Conservation (phyloP, 441 rosid species). For the Pelargonium cotyledonis region DNA sequence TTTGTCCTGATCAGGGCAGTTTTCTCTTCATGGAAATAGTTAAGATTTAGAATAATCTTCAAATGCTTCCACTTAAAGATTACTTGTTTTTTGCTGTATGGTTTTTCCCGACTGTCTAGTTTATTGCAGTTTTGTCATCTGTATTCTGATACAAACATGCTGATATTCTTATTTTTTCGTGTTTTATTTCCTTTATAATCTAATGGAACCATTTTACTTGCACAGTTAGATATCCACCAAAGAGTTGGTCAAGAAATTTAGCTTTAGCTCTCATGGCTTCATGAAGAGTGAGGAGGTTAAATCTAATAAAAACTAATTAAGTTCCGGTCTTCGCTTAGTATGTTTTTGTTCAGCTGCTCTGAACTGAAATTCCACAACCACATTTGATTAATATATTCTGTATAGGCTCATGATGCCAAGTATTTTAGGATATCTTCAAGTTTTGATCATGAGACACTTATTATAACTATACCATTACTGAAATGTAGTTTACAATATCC, state of each 20-base stretch:
- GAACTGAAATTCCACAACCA: background rate
- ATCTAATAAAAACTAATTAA: background rate
- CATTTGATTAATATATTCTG: background rate
- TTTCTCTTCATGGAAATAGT: background rate
- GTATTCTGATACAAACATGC: background rate
- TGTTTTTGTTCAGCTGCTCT: background rate
- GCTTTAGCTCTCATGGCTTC: background rate
- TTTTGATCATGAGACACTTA: background rate
- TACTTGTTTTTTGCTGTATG: too few relatives aligned
- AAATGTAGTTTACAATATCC: background rate
- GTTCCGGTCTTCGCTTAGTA: background rate
- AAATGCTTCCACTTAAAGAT: background rate
- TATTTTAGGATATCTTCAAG: background rate
- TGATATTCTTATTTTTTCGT: background rate
- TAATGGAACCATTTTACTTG: background rate
- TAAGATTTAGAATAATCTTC: background rate
- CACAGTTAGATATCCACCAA: background rate
- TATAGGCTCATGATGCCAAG: background rate
- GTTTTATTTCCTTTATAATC: background rate
- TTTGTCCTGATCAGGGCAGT: background rate
- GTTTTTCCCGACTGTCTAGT: background rate
- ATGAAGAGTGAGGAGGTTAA: background rate
- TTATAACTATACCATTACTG: background rate
- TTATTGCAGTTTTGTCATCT: background rate
- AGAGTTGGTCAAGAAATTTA: background rate